Conservation (phyloP, 129 eudicot species). For the Tagetes erecta region DNA sequence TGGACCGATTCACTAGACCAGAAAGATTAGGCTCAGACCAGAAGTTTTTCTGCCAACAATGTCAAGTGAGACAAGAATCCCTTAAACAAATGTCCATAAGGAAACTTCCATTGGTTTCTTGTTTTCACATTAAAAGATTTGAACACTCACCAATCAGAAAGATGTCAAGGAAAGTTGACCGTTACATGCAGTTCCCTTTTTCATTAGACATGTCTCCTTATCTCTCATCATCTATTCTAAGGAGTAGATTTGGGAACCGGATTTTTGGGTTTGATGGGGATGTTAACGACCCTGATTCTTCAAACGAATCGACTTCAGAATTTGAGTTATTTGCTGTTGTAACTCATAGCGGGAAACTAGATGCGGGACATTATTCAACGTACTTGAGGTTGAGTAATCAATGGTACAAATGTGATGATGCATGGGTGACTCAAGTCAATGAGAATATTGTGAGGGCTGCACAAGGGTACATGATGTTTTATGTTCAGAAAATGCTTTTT, state of each 20-base stretch:
- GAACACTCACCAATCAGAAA: constrained; percentile 71
- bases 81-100: constrained; percentile 89
- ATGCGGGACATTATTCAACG: constrained; percentile 87
- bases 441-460: constrained; percentile 78
- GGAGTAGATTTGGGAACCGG: constrained; percentile 75
- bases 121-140: constrained; percentile 90
- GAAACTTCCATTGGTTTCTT: constrained; percentile 79
- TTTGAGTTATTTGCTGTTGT: constrained; percentile 92
- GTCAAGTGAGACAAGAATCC: constrained; percentile 84
- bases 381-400: constrained; percentile 77
- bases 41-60: constrained; percentile 83
- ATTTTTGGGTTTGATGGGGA: constrained; percentile 52
- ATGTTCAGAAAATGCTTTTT: constrained; percentile 88
- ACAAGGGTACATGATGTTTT: constrained; percentile 94
- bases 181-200: constrained; percentile 82
- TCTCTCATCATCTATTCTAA: constrained; percentile 75
- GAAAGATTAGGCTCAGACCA: constrained; percentile 92
- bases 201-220: constrained; percentile 91
- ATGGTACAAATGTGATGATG: constrained; percentile 97
- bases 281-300: constrained; percentile 43
- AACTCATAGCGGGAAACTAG: constrained; percentile 79
- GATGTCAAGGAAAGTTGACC: constrained; percentile 77
- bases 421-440: constrained; percentile 85
- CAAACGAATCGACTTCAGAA: constrained; percentile 54
- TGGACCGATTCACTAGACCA: constrained; percentile 80